Evolutionary conservation across 2,329 filamentous ascomycete genomes (phyloP).

Genomic region (Talaromyces pinophilus): DNA sequence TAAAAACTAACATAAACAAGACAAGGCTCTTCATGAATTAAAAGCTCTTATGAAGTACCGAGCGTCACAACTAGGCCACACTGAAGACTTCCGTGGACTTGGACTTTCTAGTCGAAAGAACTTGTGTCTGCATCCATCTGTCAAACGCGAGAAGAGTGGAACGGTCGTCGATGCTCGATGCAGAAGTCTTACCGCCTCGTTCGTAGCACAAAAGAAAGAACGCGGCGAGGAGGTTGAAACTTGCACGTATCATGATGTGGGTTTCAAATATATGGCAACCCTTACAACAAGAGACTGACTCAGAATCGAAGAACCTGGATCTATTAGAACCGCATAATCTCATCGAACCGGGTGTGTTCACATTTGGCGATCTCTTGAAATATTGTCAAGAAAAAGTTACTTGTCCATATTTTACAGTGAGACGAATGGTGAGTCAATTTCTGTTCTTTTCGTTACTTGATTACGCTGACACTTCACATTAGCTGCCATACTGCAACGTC

Average conservation of each 20-base stretch:
- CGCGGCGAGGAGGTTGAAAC: conserved; percentile 90
- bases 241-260: conserved; percentile 90
- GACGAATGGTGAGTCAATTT: conserved; percentile 70
- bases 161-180: conserved; percentile 93
- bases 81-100: conserved; percentile 89
- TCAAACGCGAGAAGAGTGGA: conserved; percentile 95
- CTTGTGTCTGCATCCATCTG: conserved; percentile 90
- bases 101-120: conserved; percentile 97
- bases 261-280: conserved; percentile 28
- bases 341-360: conserved; percentile 93
- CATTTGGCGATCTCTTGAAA: conserved; percentile 79
- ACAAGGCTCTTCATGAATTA: conserved; percentile 91
- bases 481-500: conserved; percentile 99
- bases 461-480: conserved; percentile 25
- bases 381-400: conserved; percentile 79
- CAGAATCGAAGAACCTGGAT: conserved; percentile 71
- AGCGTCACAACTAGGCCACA: conserved; percentile 79
- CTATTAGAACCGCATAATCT: conserved; percentile 92
- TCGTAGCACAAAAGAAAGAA: conserved; percentile 97
- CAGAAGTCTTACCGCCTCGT: conserved; percentile 90
- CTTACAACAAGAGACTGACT: conserved; percentile 28
- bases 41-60: conserved; percentile 95
- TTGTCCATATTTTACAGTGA: conserved; percentile 97
- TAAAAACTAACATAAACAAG: conserved; percentile 38
- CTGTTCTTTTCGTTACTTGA: not conserved